These are phyloP conservation scores for Scheffersomyces lignicola DNA, from an alignment of 1,139 yeast genomes.

Conservation along the genomic window DNA sequence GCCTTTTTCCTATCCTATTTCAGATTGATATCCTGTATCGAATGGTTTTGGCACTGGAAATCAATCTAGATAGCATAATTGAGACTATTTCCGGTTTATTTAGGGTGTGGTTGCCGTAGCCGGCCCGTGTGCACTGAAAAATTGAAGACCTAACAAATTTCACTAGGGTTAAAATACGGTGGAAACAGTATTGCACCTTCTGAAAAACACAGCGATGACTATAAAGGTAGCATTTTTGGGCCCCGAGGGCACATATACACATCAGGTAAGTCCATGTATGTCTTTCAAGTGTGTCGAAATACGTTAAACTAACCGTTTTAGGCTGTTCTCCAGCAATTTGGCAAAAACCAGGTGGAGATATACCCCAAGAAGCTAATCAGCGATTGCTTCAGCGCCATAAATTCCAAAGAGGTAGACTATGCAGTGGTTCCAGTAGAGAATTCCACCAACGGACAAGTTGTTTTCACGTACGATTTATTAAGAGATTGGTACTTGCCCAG, in stretches of 20 bases:
- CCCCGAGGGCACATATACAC: conserved; percentile 89
- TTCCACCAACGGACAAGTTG: conserved; percentile 93
- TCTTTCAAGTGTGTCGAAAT: not conserved
- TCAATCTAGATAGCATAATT: not conserved
- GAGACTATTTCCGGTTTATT: too few relatives aligned
- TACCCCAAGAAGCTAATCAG: conserved; percentile 52
- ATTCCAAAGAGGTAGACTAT: conserved; percentile 51
- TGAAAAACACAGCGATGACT: not conserved
- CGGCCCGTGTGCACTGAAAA: too few relatives aligned
- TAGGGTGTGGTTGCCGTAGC: too few relatives aligned
- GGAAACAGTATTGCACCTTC: too few relatives aligned
- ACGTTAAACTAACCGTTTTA: conserved; percentile 15
- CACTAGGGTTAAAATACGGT: too few relatives aligned
- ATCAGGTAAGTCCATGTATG: conserved; percentile 62
- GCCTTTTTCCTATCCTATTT: not conserved
- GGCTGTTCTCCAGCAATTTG: conserved; percentile 82
- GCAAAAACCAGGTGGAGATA: conserved; percentile 36
- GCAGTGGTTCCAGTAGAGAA: conserved; percentile 93
- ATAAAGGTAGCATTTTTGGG: conserved; percentile 72
- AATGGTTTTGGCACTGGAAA: conserved; percentile 4
- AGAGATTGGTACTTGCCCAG: conserved; percentile 56
- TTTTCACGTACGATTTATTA: conserved; percentile 76
- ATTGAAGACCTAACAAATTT: too few relatives aligned
- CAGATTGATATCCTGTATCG: conserved; percentile 2
- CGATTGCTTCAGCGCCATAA: conserved; percentile 62